Base-by-base conservation (phyloP, 2,329 filamentous ascomycete species). In the Penicillium fuscoglaucum region DNA sequence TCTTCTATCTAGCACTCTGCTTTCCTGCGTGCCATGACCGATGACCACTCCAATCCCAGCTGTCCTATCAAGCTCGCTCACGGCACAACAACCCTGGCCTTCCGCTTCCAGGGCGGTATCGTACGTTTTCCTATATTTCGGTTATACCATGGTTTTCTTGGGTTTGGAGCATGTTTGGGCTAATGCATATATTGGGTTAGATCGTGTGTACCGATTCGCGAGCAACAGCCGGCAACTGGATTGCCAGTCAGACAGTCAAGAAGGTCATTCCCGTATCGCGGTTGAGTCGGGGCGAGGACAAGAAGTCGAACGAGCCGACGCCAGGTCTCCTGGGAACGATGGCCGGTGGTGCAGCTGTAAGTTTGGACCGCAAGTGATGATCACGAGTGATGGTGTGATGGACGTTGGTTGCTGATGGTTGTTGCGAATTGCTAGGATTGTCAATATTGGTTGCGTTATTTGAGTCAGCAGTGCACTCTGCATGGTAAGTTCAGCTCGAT, bases 61-160 rank as follows among this genome's bases (percentile, higher is more conserved):
- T 97, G 93, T 79, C 95, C 95, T 69, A 99, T 99, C 85, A 99
- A 99, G 85, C 93, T 99, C 72, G 95, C 95, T 64, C 95, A 99
- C 86, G 95, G 95, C 74, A 99, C 95, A 61, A 99, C 95, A 59
- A 99, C 95, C 52, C 87, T 99, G 62, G 93, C 93, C 63, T 99
- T 99, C 85, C 88, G 93, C 75, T 99, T 98, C 84, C 88, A 98
- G 81, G 93, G 93, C 71, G 95, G 95, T 74, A 98, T 99, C 80
- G 74, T 76, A 76, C 63, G 72, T 65, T 58, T 21, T 35, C 48
- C 45, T 33, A 13, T 26, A 41, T 24, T 52, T 51, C 28, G 46
- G 12, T 51, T 35, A 13, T 35, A 26, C 10, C 9, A 39, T 31
- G 35, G 12, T 31, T n/a, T 15, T 47, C 12, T 56, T 56, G 28